Evolutionary conservation across 2,329 filamentous ascomycete species (phyloP), one percentile per base, ranked within the genome.

Genomic region (Calycina marina): DNA sequence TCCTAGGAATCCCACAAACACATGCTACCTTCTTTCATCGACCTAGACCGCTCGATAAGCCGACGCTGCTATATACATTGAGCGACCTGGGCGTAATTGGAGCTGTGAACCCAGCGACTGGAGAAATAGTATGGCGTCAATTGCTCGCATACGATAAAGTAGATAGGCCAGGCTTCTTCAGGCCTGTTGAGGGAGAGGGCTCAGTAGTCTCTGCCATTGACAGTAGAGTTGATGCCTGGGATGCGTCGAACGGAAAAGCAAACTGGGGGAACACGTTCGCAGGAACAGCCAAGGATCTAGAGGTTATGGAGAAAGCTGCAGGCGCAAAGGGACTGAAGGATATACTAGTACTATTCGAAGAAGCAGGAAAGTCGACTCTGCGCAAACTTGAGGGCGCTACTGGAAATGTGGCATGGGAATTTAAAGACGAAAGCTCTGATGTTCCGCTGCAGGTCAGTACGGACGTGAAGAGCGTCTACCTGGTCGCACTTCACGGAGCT

Each of bases 1-100:
- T 96, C 30, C 63, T 98, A 49, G 90, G 90, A 50, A 60, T 82
- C 22, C 85, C 90, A 34, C 78, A 79, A 54, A 64, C 72, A 53
- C 72, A 82, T 41, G 81, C 83, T 39, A 94, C 88, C 46, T 92
- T 96, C 68, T 96, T 96, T 71, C 84, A 94, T 60, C 78, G 77
- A 46, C 88, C 90, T 24, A 69, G 79, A 49, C 67, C 72, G 40
- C 72, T 77, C 45, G 86, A 88, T 40, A 84, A 82, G 56, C 86
- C 86, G 20, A 88, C 82, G 33, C 67, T 98, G 22, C 67, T 98
- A 32, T 98, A 94, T 56, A 92, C 90, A 0, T 62, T 96, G 27
- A 92, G 83, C 42, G 82, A 94, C 36, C 68, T 85, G 30, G 73
- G 76, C 22, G 70, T 94, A 2, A 58, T 98, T 12, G 90, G 83